These are phyloP conservation scores for Pezicula rhizophila DNA, from an alignment of 2,329 filamentous ascomycete species.

Conservation along the genomic window DNA sequence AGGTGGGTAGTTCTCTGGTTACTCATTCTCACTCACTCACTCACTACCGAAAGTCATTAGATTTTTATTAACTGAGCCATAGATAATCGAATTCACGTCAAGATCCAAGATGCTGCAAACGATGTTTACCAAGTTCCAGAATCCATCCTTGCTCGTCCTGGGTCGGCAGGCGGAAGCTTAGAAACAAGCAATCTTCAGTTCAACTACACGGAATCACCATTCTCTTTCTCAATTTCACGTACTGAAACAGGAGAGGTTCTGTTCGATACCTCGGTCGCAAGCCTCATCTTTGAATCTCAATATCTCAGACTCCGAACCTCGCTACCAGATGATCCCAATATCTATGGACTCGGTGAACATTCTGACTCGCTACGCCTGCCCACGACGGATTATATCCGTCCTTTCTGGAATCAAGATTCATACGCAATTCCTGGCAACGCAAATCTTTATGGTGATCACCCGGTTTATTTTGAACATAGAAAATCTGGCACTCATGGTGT, in stretches of 20 bases:
- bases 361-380: slow-evolving; percentile 52
- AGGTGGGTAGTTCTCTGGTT: slow-evolving; percentile 30
- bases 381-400: slow-evolving; percentile 55
- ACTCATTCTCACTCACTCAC: neutral
- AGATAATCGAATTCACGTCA: slow-evolving; percentile 57
- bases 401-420: slow-evolving; percentile 55
- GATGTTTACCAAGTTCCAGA: slow-evolving; percentile 58
- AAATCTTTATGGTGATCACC: slow-evolving; percentile 60
- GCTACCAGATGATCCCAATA: slow-evolving; percentile 50
- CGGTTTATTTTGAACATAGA: slow-evolving; percentile 59
- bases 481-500: slow-evolving; percentile 54
- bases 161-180: slow-evolving; percentile 24
- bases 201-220: slow-evolving; percentile 46
- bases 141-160: slow-evolving; percentile 48
- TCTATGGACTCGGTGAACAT: slow-evolving; percentile 63
- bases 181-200: slow-evolving; percentile 41
- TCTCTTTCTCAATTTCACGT: slow-evolving; percentile 52
- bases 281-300: slow-evolving; percentile 57
- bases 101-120: slow-evolving; percentile 53
- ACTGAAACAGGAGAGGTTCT: slow-evolving; percentile 44
- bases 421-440: slow-evolving; percentile 46
- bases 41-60: neutral
- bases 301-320: slow-evolving; percentile 57
- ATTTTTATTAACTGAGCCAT: neutral
- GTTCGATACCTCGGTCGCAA: slow-evolving; percentile 53